Base-by-base conservation (phyloP, 2,329 filamentous ascomycete genomes). In the Aspergillus oerlinghausenensis region DNA sequence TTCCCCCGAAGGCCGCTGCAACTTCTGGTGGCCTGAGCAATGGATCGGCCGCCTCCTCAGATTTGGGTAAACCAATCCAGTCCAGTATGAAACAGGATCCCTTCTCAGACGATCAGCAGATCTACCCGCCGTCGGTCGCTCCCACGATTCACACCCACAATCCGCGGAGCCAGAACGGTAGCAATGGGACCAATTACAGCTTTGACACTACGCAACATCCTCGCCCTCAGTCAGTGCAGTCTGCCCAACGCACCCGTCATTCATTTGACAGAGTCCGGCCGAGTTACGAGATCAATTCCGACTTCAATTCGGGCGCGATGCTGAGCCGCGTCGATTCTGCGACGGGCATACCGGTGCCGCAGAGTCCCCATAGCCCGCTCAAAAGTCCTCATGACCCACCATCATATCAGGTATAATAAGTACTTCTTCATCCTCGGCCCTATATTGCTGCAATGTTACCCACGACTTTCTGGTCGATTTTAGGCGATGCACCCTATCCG, bases 121-220 rank as follows among this genome's bases (percentile, higher is more conserved):
- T 97, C 67, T 97, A 97, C 75, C 90, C 93, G 51, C 92, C 93
- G 14, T 96, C 92, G 53, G 86, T 93, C 66, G 88, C 90, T 50
- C 81, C 84, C 11, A 93, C 90, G 17, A 83, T 85, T 49, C 85
- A 85, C 48, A 93, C 89, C 32, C 88, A 94, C 70, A 93, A 92
- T 63, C 87, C 88, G 51, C 82, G 85, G 64, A 94, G 90, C 67
- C 90, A 96, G 70, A 95, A 93, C 65, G 91, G 92, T 59, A 97
- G 92, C 75, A 92, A 96, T 73, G 93, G 91, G 59, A 97, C 94
- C 51, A 92, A 95, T 66, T 95, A 92, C 40, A 77, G 75, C 59
- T 66, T 75, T 51, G 76, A 78, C 43, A 77, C 74, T 17, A 77
- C 73, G 59, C 76, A 73, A 59, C 64, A 69, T 53, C 78, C 82